A percentile compares a stretch with the other conserved stretches of the same genome.
These are phyloP conservation scores for Sclerotinia borealis DNA, from an alignment of 2,329 filamentous ascomycete species.

Conservation along the genomic window DNA sequence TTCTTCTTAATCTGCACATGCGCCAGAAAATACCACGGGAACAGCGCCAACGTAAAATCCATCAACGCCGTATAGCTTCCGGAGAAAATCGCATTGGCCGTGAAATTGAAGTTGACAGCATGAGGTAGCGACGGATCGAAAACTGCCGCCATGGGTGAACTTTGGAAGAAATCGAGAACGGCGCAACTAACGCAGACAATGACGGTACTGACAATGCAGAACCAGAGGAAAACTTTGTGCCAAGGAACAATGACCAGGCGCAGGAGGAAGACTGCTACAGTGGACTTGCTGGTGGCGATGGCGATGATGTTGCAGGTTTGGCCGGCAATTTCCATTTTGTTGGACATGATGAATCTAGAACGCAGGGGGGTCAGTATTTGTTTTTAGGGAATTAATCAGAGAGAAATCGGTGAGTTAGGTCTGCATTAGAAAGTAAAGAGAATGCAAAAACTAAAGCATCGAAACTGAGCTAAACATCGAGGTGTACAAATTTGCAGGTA, in stretches of 20 bases:
- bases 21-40: conserved; percentile 5
- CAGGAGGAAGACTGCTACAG: conserved; percentile 6
- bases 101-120: not conserved
- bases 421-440: no score
- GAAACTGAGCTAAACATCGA: no score
- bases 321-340: conserved; percentile 7
- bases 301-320: conserved; percentile 8
- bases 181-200: not conserved
- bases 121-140: conserved; percentile 5
- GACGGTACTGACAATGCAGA: not conserved
- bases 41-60: conserved; percentile 4
- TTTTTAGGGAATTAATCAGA: no score
- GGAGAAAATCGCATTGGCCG: not conserved
- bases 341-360: conserved; percentile 1
- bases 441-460: no score
- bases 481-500: not conserved
- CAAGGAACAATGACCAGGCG: conserved; percentile 4
- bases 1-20: not conserved
- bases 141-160: not conserved
- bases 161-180: not conserved
- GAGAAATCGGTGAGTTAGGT: no score
- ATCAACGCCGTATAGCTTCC: not conserved
- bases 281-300: not conserved
- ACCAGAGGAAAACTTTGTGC: conserved; percentile 1
- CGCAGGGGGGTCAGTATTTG: not conserved